Base-by-base conservation (phyloP, 495 filamentous ascomycete species). In the Hapsidospora chrysogenum region DNA sequence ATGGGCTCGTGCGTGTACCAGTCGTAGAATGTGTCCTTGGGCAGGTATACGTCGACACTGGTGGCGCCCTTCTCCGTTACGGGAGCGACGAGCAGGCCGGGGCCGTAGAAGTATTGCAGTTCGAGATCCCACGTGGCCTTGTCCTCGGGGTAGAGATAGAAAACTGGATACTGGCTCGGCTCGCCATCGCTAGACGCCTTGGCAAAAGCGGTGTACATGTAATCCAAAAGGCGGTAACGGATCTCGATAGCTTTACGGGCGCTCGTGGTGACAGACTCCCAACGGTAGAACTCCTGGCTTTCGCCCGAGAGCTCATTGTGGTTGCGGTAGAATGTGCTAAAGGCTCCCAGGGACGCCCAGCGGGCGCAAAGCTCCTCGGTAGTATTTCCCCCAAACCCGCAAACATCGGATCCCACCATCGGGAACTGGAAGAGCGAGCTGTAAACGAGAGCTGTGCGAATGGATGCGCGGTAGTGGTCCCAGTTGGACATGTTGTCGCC, bases 311-410 rank as follows among this genome's bases (percentile, higher is more conserved):
- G 8, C 20, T 36, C 33, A 22, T 36, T 36, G 57, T 92, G 85
- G 52, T 87, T 78, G 19, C 85, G 76, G 61, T 75, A 92, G 63
- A 93, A 93, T 1, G 83, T 74, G 22, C 64, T 63, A 62, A 87
- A 87, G 7, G 79, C 82, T 9, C 80, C 80, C 0, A 87, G 66
- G n/a, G 64, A 74, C 1, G 80, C 72, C 85, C 85, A 93, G 13
- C 82, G 76, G 3, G 82, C 71, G 51, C 85, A 92, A 3, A 93
- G 72, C 37, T 74, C 62, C 48, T 85, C 80, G 9, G 70, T 87
- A 1, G 81, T 80, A 52, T 76, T 67, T 18, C 61, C 63, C 7
- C 53, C 74, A 41, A 78, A 92, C 0, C 85, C 85, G 49, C 85
- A 92, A 8, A 83, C 74, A 51, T 93, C 84, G 1, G 75, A 66